phyloP scores from a whole-genome alignment of 2,329 filamentous ascomycete species.

The Phaeosphaeria sp. region DNA sequence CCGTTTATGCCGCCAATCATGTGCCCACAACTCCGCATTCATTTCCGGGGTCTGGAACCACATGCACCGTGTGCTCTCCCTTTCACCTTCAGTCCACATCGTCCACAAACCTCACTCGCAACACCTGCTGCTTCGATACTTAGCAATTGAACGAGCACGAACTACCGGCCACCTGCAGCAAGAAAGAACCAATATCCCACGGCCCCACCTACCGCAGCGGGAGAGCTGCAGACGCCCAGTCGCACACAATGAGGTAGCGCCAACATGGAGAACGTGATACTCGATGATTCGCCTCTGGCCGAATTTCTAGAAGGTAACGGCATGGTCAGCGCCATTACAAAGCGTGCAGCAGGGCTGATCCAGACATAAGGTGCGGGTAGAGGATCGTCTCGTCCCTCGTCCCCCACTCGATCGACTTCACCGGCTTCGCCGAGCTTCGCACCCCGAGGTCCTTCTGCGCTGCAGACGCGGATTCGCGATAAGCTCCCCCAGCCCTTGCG shows the following conservation, averaged over 20 bases:
- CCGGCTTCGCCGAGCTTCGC: constrained; percentile 52
- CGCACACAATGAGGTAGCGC: constrained; percentile 42
- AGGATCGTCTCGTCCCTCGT: constrained; percentile 34
- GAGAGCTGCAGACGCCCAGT: not conserved
- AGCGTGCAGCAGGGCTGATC: constrained; percentile 28
- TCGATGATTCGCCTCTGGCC: constrained; percentile 85
- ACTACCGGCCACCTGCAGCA: not conserved
- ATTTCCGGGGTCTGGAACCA: constrained; percentile 24
- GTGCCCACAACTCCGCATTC: constrained; percentile 27
- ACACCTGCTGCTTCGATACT: not conserved
- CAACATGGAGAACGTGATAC: constrained; percentile 84
- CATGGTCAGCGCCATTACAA: constrained; percentile 5
- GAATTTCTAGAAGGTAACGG: constrained; percentile 82
- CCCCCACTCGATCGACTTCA: constrained; percentile 23
- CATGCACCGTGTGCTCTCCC: constrained; percentile 15
- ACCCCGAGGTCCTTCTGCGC: constrained; percentile 57
- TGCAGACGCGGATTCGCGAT: constrained; percentile 57
- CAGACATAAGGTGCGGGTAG: constrained; percentile 40
- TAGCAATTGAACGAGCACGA: not conserved
- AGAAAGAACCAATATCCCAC: not conserved
- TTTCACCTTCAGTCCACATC: constrained; percentile 5
- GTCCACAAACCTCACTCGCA: not conserved
- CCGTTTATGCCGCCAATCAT: constrained; percentile 21
- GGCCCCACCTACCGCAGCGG: not conserved
- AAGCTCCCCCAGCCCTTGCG: constrained; percentile 57